Evolutionary conservation across 2,329 filamentous ascomycete species (phyloP).

Genomic region (Colletotrichum magnum): DNA sequence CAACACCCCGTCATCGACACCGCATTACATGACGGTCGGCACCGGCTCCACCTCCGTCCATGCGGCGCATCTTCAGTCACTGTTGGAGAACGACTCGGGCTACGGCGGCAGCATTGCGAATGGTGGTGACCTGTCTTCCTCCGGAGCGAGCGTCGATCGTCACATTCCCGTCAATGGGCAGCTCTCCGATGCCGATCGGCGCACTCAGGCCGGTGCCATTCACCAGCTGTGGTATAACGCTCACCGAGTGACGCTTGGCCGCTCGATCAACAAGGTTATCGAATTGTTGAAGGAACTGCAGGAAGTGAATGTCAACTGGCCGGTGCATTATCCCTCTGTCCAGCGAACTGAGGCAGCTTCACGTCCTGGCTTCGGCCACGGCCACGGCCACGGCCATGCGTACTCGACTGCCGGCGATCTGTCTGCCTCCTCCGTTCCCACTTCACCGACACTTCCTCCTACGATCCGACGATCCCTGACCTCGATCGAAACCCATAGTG

Average conservation of each 20-base stretch:
- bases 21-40: conserved; percentile 89
- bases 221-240: conserved; percentile 96
- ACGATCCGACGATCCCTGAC: conserved; percentile 80
- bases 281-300: conserved; percentile 88
- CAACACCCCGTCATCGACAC: conserved; percentile 48
- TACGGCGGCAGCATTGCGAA: conserved; percentile 86
- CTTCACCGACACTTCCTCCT: conserved; percentile 61
- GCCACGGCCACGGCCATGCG: conserved; percentile 75
- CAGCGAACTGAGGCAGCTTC: conserved; percentile 71
- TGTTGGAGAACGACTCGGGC: conserved; percentile 90
- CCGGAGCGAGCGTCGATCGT: conserved; percentile 45
- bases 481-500: conserved; percentile 66
- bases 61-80: conserved; percentile 83
- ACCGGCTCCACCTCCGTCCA: conserved; percentile 85
- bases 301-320: conserved; percentile 92
- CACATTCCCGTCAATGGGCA: conserved; percentile 40
- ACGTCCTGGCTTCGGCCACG: conserved; percentile 67
- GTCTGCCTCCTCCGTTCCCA: conserved; percentile 52
- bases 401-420: conserved; percentile 71
- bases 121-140: conserved; percentile 64
- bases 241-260: conserved; percentile 87
- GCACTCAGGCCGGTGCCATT: conserved; percentile 82
- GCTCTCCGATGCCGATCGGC: conserved; percentile 61
- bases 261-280: conserved; percentile 88
- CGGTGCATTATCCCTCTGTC: conserved; percentile 92